Evolutionary conservation across 805 yeast species (phyloP), one percentile per base, ranked within the genome.

Genomic region (Saccharomyces cerevisiae): DNA sequence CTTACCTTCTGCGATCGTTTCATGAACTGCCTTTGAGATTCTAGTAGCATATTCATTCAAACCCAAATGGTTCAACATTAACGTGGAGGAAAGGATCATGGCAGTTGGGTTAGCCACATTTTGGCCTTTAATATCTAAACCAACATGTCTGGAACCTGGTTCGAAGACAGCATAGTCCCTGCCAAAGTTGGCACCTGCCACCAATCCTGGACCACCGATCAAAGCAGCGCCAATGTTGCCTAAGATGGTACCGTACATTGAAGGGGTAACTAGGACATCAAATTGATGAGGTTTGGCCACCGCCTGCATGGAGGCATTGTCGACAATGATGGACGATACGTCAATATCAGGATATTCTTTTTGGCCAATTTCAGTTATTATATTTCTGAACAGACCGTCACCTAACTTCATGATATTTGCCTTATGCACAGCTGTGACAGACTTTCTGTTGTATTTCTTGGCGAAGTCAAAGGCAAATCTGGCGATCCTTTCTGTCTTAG

Each of bases 141-240:
- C 98, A 68, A 91, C 98, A 79, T 91, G 98, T 82, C 99, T 88
- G 78, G 97, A 91, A 77, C 98, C 99, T 68, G 99, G 98, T 80
- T 92, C 99, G 75, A 94, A 92, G 58, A 92, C 95, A 54, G 98
- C 98, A 73, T 86, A 85, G 68, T 92, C 97, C 75, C 96, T 86
- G 76, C 99, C 99, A 63, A 88, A 91, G 80, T 90, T 89, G 69
- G 96, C 97, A 76, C 98, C 98, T 65, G 99, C 97, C 54, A 92
- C 96, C 67, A 92, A 80, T 75, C 98, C 98, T 72, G 98, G 97
- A 66, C 97, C 97, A 74, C 98, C 98, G 62, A 94, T 86, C 67
- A 79, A 75, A 13, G 65, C 99, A 63, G 98, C 96, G 79, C 98
- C 99, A 68, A 92, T 91, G 82, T 94, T 94, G 62, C 97, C 90